These are phyloP conservation scores for Boeremia lycopersici DNA, from an alignment of 2,329 filamentous ascomycete species.

Conservation along the genomic window DNA sequence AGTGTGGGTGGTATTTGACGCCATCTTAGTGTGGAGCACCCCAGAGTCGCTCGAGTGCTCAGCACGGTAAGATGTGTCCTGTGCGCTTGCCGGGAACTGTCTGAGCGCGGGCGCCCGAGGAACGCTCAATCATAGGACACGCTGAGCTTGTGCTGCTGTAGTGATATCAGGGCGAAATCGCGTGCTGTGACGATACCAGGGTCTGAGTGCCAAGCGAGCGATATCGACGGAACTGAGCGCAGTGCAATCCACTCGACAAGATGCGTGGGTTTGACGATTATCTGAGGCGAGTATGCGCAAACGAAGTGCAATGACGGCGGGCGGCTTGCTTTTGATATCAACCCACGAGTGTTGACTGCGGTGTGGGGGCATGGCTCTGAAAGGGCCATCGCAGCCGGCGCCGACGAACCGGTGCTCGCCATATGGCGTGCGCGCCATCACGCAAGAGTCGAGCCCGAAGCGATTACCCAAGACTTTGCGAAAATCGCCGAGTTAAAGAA, in stretches of 20 bases:
- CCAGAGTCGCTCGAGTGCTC: conserved; percentile 5
- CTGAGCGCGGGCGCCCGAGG: conserved; percentile 14
- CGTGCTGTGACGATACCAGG: conserved; percentile 25
- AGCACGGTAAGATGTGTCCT: conserved; percentile 4
- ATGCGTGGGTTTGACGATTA: not conserved
- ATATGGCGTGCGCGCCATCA: conserved; percentile 10
- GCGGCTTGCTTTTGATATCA: conserved; percentile 11
- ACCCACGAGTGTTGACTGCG: conserved; percentile 2
- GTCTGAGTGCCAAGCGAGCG: conserved; percentile 16
- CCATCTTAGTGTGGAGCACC: conserved; percentile 23
- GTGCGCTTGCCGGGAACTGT: conserved; percentile 14
- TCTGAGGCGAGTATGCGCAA: not conserved
- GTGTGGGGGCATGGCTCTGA: conserved; percentile 5
- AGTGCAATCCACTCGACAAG: not conserved
- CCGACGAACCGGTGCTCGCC: conserved; percentile 11
- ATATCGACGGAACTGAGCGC: conserved; percentile 5
- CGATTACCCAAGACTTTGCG: conserved; percentile 17
- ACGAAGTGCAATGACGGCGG: not conserved
- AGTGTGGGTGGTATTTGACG: conserved; percentile 36
- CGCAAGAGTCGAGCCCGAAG: conserved; percentile 10
- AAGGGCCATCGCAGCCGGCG: conserved; percentile 4
- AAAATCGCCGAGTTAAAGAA: not conserved
- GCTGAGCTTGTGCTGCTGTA: conserved; percentile 23
- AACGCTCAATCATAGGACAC: conserved; percentile 20
- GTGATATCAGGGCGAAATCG: conserved; percentile 24